phyloP scores from a whole-genome alignment of 192 early-diverging fungal genomes.

The Dimargaris xerosporica region DNA sequence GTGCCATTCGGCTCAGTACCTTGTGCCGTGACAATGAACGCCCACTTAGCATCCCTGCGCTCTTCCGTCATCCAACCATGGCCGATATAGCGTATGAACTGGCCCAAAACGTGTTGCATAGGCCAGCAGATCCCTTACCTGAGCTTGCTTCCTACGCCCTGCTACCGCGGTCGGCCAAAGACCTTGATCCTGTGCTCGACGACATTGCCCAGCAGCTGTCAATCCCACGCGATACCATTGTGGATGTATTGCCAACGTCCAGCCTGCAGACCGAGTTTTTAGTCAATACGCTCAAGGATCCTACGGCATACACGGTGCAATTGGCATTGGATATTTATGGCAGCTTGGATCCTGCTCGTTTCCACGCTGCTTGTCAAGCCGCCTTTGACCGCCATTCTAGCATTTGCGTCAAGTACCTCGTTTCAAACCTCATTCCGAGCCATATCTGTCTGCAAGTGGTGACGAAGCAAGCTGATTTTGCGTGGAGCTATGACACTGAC shows the following conservation, averaged over 20 bases:
- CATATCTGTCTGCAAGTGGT: not conserved
- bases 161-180: not conserved
- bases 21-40: not conserved
- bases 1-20: not conserved
- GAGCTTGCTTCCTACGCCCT: not conserved
- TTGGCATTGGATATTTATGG: not conserved
- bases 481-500: not conserved
- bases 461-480: not conserved
- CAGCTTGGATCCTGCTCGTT: not conserved
- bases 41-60: no score
- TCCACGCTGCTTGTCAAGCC: not conserved
- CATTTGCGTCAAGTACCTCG: not conserved
- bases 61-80: no score
- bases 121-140: no score
- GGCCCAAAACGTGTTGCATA: conserved; percentile 18
- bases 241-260: not conserved
- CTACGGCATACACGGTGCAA: conserved; percentile 8
- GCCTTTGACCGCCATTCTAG: not conserved
- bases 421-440: not conserved
- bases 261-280: not conserved
- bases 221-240: not conserved
- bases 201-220: not conserved
- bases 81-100: conserved; percentile 17
- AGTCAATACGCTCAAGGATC: not conserved
- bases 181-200: no score